These are phyloP conservation scores for Panellus pusillus DNA, from an alignment of 768 basidiomycete species.

Conservation along the genomic window DNA sequence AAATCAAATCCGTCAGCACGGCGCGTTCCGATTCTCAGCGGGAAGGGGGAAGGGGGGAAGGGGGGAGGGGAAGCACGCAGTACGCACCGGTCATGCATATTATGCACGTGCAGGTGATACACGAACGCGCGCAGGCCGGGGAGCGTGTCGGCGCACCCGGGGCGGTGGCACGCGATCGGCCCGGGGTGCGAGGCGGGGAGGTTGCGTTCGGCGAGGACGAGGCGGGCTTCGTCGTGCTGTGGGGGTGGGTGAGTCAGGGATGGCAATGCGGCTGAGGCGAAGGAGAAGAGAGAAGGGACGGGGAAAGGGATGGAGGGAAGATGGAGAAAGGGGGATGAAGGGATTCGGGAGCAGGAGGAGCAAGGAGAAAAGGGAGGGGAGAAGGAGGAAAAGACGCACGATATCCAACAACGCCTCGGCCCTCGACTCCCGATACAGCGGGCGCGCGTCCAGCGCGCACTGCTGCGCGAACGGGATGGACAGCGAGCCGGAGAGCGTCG, in stretches of 20 bases:
- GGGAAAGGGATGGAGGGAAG: too few species aligned
- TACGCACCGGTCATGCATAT: slow-evolving; percentile 26
- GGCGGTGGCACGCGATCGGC: slow-evolving; percentile 42
- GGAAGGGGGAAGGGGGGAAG: too few species aligned
- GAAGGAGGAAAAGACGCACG: slow-evolving; percentile 32
- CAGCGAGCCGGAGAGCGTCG: slow-evolving; percentile 11
- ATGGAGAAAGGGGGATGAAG: too few species aligned
- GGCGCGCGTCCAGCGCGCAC: slow-evolving; percentile 25
- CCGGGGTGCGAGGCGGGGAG: too few species aligned
- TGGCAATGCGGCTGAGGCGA: too few species aligned
- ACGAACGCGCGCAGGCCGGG: slow-evolving; percentile 30
- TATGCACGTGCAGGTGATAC: slow-evolving; percentile 37
- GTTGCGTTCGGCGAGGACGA: too few species aligned
- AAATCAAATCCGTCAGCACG: too few species aligned
- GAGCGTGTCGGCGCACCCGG: slow-evolving; percentile 38
- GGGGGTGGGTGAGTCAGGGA: too few species aligned
- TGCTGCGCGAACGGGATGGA: slow-evolving; percentile 20
- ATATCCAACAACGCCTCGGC: slow-evolving; percentile 36
- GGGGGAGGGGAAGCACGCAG: too few species aligned
- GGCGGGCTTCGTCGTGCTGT: slow-evolving; percentile 16
- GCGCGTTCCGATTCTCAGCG: too few species aligned
- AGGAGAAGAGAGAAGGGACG: too few species aligned
- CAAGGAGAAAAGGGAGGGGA: neutral
- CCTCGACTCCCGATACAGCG: slow-evolving; percentile 35
- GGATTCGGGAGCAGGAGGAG: slow-evolving; percentile 25